Conservation (phyloP, 495 filamentous ascomycete genomes). For the Aspergillus steynii region DNA sequence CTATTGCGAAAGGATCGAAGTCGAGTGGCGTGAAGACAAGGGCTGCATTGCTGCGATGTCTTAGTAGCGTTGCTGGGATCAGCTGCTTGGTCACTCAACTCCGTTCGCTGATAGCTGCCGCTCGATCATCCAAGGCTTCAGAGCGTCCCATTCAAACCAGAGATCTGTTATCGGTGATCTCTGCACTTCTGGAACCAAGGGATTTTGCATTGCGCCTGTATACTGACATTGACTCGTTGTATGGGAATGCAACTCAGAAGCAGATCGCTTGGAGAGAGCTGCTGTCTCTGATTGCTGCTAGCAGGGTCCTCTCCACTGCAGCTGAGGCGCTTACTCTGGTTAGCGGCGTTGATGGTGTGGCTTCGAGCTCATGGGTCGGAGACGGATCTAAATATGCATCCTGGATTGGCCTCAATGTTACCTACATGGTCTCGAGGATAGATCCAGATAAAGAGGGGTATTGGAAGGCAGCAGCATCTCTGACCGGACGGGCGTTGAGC, state of each 20-base stretch:
- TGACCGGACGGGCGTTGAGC: constrained; percentile 65
- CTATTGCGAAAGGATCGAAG: constrained; percentile 36
- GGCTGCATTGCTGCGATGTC: constrained; percentile 59
- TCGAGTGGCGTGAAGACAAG: constrained; percentile 33
- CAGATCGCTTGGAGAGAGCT: constrained; percentile 66
- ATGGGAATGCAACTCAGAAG: constrained; percentile 35
- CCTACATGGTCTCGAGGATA: constrained; percentile 45
- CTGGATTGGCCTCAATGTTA: constrained; percentile 79
- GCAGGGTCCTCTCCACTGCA: constrained; percentile 67
- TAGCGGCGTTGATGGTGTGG: constrained; percentile 28
- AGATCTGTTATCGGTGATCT: constrained; percentile 47
- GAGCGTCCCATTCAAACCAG: constrained; percentile 28
- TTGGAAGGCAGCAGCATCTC: constrained; percentile 56
- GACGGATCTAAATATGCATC: constrained; percentile 61
- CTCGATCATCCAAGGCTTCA: constrained; percentile 32
- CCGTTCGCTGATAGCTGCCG: constrained; percentile 46
- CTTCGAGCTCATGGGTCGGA: constrained; percentile 60
- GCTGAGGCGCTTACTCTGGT: constrained; percentile 72
- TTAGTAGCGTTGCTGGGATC: constrained; percentile 71
- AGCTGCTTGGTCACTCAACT: constrained; percentile 67
- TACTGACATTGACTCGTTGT: constrained; percentile 38
- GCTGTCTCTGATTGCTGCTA: constrained; percentile 63
- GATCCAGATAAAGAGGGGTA: constrained; percentile 37
- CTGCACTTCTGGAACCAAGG: constrained; percentile 56
- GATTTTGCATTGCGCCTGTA: constrained; percentile 57